A percentile compares a stretch with the other conserved stretches of the same genome.
These are phyloP conservation scores for Kodamaea neixiangensis DNA, from an alignment of 805 yeast genomes.

Conservation along the genomic window DNA sequence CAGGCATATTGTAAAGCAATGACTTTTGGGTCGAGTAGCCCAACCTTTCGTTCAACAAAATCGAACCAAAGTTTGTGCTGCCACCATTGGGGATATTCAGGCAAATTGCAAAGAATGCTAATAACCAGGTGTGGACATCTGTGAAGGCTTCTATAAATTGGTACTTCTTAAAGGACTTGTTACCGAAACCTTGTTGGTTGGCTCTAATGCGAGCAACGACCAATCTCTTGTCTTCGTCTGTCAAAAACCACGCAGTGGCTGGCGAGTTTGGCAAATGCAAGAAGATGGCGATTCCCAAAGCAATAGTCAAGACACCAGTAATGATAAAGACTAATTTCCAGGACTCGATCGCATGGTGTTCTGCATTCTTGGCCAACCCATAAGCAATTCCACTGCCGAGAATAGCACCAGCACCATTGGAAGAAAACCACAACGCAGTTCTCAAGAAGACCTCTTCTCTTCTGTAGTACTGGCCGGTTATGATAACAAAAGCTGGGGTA, in stretches of 20 bases:
- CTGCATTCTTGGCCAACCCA: slow-evolving; percentile 34
- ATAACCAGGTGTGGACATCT: slow-evolving; percentile 38
- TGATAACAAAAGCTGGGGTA: slow-evolving; percentile 43
- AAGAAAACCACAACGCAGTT: slow-evolving; percentile 38
- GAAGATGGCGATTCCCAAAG: slow-evolving; percentile 48
- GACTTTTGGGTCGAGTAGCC: slow-evolving; percentile 32
- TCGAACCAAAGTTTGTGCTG: slow-evolving; percentile 36
- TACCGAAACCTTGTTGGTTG: slow-evolving; percentile 47
- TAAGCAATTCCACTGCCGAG: slow-evolving; percentile 56
- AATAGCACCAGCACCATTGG: slow-evolving; percentile 40
- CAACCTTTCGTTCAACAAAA: slow-evolving; percentile 28
- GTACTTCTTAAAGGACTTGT: slow-evolving; percentile 34
- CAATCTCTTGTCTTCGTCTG: slow-evolving; percentile 30
- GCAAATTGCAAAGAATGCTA: slow-evolving; percentile 27
- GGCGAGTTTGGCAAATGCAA: slow-evolving; percentile 62
- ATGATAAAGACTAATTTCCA: slow-evolving; percentile 66
- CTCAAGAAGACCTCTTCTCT: slow-evolving; percentile 37
- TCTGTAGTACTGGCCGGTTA: slow-evolving; percentile 37
- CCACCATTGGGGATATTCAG: slow-evolving; percentile 42
- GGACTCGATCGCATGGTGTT: slow-evolving; percentile 42
- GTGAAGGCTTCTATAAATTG: slow-evolving; percentile 40
- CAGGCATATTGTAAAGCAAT: slow-evolving; percentile 47
- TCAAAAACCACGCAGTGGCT: slow-evolving; percentile 25
- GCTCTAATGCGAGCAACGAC: slow-evolving; percentile 53
- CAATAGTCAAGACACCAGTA: slow-evolving; percentile 58